Percentiles rank a stretch among this genome's conserved stretches.
Evolutionary conservation across 2,329 filamentous ascomycete genomes (phyloP).

Genomic region (Stylonectria norvegica): DNA sequence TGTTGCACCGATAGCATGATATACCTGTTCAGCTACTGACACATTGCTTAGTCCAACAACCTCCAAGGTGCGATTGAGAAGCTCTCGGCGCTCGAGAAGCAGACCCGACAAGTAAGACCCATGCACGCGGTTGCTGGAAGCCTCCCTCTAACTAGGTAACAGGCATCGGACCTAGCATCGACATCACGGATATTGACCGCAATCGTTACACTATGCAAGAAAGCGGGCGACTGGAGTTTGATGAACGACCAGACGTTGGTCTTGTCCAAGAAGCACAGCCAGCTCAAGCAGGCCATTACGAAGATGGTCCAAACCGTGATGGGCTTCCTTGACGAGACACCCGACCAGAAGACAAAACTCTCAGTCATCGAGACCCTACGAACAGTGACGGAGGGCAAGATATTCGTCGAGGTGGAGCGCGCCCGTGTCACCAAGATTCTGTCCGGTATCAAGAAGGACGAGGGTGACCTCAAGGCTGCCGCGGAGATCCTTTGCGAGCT

Average conservation of each 20-base stretch:
- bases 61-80: conserved; percentile 89
- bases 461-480: conserved; percentile 86
- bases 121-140: conserved; percentile 11
- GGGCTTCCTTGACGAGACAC: conserved; percentile 82
- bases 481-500: conserved; percentile 94
- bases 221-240: conserved; percentile 87
- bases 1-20: too few species aligned
- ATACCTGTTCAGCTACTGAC: too few species aligned
- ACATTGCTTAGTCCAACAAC: conserved; percentile 55
- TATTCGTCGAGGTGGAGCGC: conserved; percentile 98
- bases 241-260: conserved; percentile 95
- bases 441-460: conserved; percentile 94
- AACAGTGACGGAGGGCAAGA: conserved; percentile 98
- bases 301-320: conserved; percentile 99
- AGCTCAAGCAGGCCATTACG: conserved; percentile 98
- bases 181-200: conserved; percentile 83
- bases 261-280: conserved; percentile 98
- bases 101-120: conserved; percentile 79
- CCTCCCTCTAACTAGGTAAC: conserved; percentile 15
- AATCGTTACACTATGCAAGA: conserved; percentile 92
- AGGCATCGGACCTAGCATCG: conserved; percentile 94
- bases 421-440: conserved; percentile 92
- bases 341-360: conserved; percentile 82
- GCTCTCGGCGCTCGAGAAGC: conserved; percentile 87
- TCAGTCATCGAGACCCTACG: conserved; percentile 91